Evolutionary conservation across 192 early-diverging fungal species (phyloP).

Genomic region (Backusella parvicylindrica): DNA sequence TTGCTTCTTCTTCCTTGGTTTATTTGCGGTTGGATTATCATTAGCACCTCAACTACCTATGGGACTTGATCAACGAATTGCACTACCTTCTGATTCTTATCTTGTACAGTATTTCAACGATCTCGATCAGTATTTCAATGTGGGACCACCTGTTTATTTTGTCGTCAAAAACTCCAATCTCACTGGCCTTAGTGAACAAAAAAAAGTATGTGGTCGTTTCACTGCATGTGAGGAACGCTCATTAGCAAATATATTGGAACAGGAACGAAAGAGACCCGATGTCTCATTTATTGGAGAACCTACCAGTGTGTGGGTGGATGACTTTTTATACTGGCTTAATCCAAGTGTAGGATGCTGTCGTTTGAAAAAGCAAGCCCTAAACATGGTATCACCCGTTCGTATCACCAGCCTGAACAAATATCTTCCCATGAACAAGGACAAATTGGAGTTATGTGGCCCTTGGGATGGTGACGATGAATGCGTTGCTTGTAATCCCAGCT

Average conservation of each 20-base stretch:
- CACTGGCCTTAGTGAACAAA: conserved; percentile 42
- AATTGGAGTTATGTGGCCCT: conserved; percentile 41
- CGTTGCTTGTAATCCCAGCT: conserved; percentile 44
- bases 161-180: conserved; percentile 49
- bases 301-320: conserved; percentile 60
- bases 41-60: conserved; percentile 48
- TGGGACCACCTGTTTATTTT: conserved; percentile 67
- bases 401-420: not conserved
- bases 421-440: conserved; percentile 1
- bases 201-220: conserved; percentile 57
- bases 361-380: conserved; percentile 25
- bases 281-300: conserved; percentile 62
- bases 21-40: conserved; percentile 45
- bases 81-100: conserved; percentile 61
- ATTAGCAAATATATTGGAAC: conserved; percentile 58
- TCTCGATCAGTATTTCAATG: conserved; percentile 54
- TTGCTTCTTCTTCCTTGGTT: conserved; percentile 45
- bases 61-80: conserved; percentile 61
- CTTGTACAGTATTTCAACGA: conserved; percentile 62
- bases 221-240: conserved; percentile 47
- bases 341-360: conserved; percentile 57
- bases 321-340: conserved; percentile 63
- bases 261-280: conserved; percentile 57
- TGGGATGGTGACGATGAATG: conserved; percentile 50
- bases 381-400: not conserved